Evolutionary conservation across 192 early-diverging fungal species (phyloP).

Genomic region (Linnemannia elongata): DNA sequence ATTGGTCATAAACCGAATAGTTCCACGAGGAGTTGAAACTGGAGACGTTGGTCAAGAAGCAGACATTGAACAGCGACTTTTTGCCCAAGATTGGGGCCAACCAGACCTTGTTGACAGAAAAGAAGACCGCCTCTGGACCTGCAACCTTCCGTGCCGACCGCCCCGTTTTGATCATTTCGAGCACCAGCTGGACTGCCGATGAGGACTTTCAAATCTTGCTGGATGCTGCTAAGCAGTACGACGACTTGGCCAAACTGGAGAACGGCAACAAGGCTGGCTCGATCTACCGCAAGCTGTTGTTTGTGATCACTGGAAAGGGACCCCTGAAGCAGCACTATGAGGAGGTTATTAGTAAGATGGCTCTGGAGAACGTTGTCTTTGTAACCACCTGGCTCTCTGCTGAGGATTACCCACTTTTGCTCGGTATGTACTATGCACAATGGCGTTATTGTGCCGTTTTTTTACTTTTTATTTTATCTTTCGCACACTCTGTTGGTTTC

Average conservation of each 20-base stretch:
- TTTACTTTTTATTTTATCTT: not conserved
- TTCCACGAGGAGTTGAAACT: slow-evolving; percentile 59
- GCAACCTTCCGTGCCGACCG: slow-evolving; percentile 66
- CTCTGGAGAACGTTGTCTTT: slow-evolving; percentile 69
- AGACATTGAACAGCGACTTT: slow-evolving; percentile 57
- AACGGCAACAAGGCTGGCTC: slow-evolving; percentile 21
- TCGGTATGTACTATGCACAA: slow-evolving; percentile 66
- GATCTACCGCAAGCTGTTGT: slow-evolving; percentile 69
- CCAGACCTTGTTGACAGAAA: slow-evolving; percentile 62
- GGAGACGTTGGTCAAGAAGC: slow-evolving; percentile 58
- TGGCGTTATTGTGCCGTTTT: not conserved
- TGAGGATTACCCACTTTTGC: slow-evolving; percentile 86
- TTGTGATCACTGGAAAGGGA: slow-evolving; percentile 96
- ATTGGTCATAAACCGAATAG: slow-evolving; percentile 16
- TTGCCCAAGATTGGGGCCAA: slow-evolving; percentile 36
- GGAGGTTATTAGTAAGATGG: slow-evolving; percentile 68
- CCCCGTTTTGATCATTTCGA: slow-evolving; percentile 86
- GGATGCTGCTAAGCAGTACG: slow-evolving; percentile 72
- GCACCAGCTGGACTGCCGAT: slow-evolving; percentile 96
- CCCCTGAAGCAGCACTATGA: slow-evolving; percentile 82
- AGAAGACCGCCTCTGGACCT: slow-evolving; percentile 27
- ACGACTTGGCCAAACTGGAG: slow-evolving; percentile 42
- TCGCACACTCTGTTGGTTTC: not conserved
- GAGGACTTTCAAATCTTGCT: slow-evolving; percentile 93
- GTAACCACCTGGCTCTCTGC: slow-evolving; percentile 85